Percentiles rank a stretch among this genome's conserved stretches.
Conservation (phyloP, 2,329 filamentous ascomycete genomes). For the Fusarium azukiicola region DNA sequence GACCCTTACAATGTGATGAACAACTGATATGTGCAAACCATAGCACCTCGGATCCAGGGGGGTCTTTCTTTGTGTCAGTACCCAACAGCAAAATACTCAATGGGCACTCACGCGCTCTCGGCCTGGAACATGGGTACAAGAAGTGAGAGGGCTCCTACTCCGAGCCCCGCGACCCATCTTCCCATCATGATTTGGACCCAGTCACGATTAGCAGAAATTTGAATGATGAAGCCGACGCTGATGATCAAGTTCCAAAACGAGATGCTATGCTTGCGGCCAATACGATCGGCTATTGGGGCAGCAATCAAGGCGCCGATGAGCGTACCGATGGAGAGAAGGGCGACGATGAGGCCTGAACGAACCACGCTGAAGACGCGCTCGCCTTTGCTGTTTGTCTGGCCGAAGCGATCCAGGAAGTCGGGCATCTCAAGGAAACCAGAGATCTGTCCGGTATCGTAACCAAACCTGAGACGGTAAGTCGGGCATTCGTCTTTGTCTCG, state of each 20-base stretch:
- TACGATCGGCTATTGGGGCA: conserved; percentile 82
- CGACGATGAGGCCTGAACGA: conserved; percentile 79
- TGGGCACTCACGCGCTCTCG: conserved; percentile 74
- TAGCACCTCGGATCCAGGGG: conserved; percentile 81
- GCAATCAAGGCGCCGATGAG: conserved; percentile 79
- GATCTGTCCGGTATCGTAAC: conserved; percentile 76
- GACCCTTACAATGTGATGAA: conserved; percentile 77
- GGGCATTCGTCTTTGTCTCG: rapidly evolving
- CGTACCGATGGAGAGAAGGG: conserved; percentile 78
- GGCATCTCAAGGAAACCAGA: conserved; percentile 79
- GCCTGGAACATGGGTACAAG: conserved; percentile 87
- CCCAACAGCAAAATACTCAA: background rate
- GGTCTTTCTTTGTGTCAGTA: conserved; percentile 60
- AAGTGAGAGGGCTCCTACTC: conserved; percentile 83
- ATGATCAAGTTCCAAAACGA: conserved; percentile 80
- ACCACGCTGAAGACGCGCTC: conserved; percentile 71
- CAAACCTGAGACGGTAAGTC: conserved; percentile 54
- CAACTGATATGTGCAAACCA: conserved; percentile 85
- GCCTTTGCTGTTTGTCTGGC: conserved; percentile 63
- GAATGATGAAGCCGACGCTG: conserved; percentile 84
- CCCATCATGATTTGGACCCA: conserved; percentile 86
- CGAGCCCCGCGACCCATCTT: conserved; percentile 82
- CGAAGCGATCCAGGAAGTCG: conserved; percentile 76
- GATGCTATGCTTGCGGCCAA: conserved; percentile 83
- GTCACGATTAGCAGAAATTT: conserved; percentile 74